phyloP scores from a whole-genome alignment of 1,284 basidiomycete species.

The Sporisorium graminicola region DNA sequence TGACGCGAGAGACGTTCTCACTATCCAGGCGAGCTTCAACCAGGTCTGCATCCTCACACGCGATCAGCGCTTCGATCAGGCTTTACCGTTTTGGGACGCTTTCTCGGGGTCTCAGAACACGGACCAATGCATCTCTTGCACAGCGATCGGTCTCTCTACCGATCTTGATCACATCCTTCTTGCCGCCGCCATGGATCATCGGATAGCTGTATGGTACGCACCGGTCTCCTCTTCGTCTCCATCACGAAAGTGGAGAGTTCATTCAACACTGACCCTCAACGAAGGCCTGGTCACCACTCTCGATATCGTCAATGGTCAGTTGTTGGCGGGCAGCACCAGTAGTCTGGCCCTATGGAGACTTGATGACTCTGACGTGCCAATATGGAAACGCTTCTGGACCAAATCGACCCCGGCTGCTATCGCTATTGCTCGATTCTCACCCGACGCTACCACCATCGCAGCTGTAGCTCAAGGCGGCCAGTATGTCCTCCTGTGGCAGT shows the following conservation, averaged over 20 bases:
- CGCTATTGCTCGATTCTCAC: conserved; percentile 37
- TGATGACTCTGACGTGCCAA: conserved; percentile 35
- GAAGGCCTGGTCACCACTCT: conserved; percentile 40
- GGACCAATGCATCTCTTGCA: conserved; percentile 31
- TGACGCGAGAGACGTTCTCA: conserved; percentile 28
- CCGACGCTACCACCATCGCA: conserved; percentile 46
- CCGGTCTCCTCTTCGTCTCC: conserved; percentile 14
- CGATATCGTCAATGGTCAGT: conserved; percentile 33
- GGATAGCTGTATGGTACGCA: conserved; percentile 48
- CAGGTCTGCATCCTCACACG: conserved; percentile 47
- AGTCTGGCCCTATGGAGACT: conserved; percentile 48
- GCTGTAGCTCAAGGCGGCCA: conserved; percentile 42
- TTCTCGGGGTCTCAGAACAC: conserved; percentile 45
- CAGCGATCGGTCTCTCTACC: conserved; percentile 27
- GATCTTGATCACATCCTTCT: conserved; percentile 21
- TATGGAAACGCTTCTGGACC: conserved; percentile 52
- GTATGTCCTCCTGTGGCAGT: conserved; percentile 43
- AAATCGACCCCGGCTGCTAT: conserved; percentile 32
- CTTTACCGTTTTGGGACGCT: conserved; percentile 54
- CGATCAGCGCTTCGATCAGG: conserved; percentile 42
- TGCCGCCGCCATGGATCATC: conserved; percentile 49
- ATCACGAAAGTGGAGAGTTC: conserved; percentile 48
- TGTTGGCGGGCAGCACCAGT: conserved; percentile 34
- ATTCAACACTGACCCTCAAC: conserved; percentile 48
- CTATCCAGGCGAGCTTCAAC: conserved; percentile 44